Evolutionary conservation across 768 basidiomycete species (phyloP), one percentile per base, ranked within the genome.

Genomic region (Tephrocybe rancida): DNA sequence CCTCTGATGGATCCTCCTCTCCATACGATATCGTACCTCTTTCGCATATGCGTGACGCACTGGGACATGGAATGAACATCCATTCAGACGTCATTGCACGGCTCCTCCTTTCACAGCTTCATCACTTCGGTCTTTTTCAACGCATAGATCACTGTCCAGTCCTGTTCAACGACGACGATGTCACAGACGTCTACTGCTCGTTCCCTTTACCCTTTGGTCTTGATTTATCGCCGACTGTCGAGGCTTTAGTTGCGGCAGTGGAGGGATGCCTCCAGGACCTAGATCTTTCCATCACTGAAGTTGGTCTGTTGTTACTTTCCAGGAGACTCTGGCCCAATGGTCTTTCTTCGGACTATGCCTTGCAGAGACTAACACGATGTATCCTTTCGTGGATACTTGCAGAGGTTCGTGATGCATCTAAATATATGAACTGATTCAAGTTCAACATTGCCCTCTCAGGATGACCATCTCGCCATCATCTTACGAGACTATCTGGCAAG

Each of bases 271-370:
- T 94, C 21, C 72, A 75, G 5, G 88, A 91, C 60, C 64, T 90
- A 22, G 85, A 92, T 66, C 71, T 94, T 25, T 81, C 86, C 3
- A 75, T 85, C 24, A 90, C 91, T 60, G 92, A 94, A 67, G 73
- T 79, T 32, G 91, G 86, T 1, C 79, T 93, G 51, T 67, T 90
- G 7, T 70, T 92, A 14, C 72, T 94, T n/a, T 72, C 75, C 5
- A 78, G 84, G 50, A 78, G 84, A 60, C 82, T 90, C 56, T 91
- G 86, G 85, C 90, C 91, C 0, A 87, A 82, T 57, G 80, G 85
- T 14, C 74, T 91, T 67, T 77, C 83, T 37, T 87, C 91, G 13
- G 83, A 86, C 30, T 90, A 91, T 65, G 85, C 84, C 1, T 66
- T 87, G 44, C 80, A 77, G 48, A 73, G 90, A 42, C 72, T 93